Base-by-base conservation (phyloP, 2,329 filamentous ascomycete genomes). In the Aureobasidium sp. region DNA sequence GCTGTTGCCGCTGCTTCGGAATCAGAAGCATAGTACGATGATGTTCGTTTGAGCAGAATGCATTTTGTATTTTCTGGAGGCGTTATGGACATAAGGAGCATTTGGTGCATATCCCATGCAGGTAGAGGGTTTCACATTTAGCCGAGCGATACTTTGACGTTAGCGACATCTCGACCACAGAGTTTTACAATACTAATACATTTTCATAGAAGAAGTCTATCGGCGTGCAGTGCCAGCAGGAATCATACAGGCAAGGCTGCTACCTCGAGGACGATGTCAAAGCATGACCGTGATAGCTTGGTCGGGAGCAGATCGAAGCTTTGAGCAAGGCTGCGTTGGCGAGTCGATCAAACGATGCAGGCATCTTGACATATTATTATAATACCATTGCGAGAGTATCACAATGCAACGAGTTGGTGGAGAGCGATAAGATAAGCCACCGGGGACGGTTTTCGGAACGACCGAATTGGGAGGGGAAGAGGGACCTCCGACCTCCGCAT, bases 1-100 rank as follows among this genome's bases (percentile, higher is more conserved):
- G 89, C 88, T 1, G 87, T 92, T 15, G 87, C 88, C 1, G 79
- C 72, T 20, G 62, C 64, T 4, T 64, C 56, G 2, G 56, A 55
- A 37, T 39, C 42, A 4, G 61, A 45, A 20, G 25, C 22, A 27
- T 61, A 47, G 48, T 5, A 49, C 14, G 5, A 15, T 22, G 5
- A 27, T 20, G 27, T 15, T 57, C 29, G 17, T 44, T 20, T 17
- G 14, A 36, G 27, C 39, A n/a, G n/a, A 45, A 1, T 36, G 53
- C 53, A 57, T 44, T 57, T 45, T 29, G 25, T 55, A 9, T 34
- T 25, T 49, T 31, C n/a, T 31, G 14, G 11, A 39, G 55, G 55
- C 39, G 55, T 59, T 39, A 9, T 39, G 55, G 55, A 39, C 36
- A 59, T 34, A 59, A 5, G 42, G 41, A 48, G 37, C 41, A 47